These are phyloP conservation scores for Beauveria sp. DNA, from an alignment of 2,329 filamentous ascomycete species.

Conservation along the genomic window DNA sequence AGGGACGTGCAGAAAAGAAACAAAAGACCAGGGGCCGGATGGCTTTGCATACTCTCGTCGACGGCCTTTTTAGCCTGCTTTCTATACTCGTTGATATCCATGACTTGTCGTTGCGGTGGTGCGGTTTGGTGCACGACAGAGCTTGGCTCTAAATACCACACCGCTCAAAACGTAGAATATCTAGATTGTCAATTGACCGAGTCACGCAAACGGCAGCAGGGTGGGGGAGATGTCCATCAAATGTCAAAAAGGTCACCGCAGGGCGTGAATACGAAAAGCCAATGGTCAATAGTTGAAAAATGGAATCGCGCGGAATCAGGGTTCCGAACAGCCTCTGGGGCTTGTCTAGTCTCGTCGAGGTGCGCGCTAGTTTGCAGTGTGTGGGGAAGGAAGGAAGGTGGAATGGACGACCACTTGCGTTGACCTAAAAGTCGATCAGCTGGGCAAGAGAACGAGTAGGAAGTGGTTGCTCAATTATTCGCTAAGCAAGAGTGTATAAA, in stretches of 20 bases:
- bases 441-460: too few relatives aligned
- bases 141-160: not conserved
- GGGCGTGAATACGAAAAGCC: not conserved
- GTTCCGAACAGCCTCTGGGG: not conserved
- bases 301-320: not conserved
- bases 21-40: not conserved
- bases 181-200: not conserved
- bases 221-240: not conserved
- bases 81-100: conserved; percentile 75
- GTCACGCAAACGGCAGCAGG: not conserved
- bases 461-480: not conserved
- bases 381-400: not conserved
- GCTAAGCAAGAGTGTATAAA: not conserved
- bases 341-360: too few relatives aligned
- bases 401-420: not conserved
- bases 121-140: not conserved
- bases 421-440: not conserved
- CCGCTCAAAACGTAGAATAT: not conserved
- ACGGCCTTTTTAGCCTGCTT: conserved; percentile 69
- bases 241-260: not conserved
- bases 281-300: not conserved
- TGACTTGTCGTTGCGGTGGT: conserved; percentile 26
- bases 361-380: not conserved
- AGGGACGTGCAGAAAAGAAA: conserved; percentile 1
- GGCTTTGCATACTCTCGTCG: conserved; percentile 62